Percentiles rank a stretch among this genome's conserved stretches.
Conservation (phyloP, 345 rosid species). For the Ceriops zippeliana region DNA sequence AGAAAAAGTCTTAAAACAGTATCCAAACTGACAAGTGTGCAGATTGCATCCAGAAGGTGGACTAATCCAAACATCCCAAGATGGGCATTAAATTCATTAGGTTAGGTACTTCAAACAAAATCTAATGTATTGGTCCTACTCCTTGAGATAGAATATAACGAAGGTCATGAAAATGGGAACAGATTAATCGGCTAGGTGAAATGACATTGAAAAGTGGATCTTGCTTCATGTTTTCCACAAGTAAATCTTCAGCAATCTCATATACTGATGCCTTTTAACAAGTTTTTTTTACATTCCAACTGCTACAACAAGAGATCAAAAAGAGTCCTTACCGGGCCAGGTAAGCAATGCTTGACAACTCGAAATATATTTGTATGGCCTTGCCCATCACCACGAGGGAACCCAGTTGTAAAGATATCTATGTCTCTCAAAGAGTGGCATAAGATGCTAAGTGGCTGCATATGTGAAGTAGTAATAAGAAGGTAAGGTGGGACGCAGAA, state of each 20-base stretch:
- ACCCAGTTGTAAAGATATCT: conserved; percentile 72
- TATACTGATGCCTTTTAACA: no score
- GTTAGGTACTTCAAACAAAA: neutral
- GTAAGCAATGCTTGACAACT: conserved; percentile 87
- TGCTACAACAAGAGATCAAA: conserved; percentile 14
- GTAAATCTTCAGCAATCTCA: no score
- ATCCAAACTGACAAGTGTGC: neutral
- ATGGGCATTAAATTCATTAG: conserved; percentile 10
- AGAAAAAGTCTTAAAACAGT: neutral
- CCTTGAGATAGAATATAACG: conserved; percentile 3
- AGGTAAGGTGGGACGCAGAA: conserved; percentile 1
- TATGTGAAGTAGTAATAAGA: conserved; percentile 13
- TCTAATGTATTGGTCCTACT: neutral
- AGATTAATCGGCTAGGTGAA: neutral
- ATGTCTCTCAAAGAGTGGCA: conserved; percentile 80
- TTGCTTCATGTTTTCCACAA: no score
- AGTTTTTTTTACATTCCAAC: conserved; percentile 5
- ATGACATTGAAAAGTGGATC: conserved; percentile 13
- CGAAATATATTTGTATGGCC: conserved; percentile 88
- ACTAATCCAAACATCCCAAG: neutral
- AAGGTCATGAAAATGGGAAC: neutral
- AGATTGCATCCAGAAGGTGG: neutral
- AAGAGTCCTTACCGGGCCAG: conserved; percentile 80
- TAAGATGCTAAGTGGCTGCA: conserved; percentile 93
- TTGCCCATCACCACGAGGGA: conserved; percentile 79